A percentile compares a stretch with the other conserved stretches of the same genome.
phyloP scores from a whole-genome alignment of 805 yeast species.

The Candida methanosorbosa region DNA sequence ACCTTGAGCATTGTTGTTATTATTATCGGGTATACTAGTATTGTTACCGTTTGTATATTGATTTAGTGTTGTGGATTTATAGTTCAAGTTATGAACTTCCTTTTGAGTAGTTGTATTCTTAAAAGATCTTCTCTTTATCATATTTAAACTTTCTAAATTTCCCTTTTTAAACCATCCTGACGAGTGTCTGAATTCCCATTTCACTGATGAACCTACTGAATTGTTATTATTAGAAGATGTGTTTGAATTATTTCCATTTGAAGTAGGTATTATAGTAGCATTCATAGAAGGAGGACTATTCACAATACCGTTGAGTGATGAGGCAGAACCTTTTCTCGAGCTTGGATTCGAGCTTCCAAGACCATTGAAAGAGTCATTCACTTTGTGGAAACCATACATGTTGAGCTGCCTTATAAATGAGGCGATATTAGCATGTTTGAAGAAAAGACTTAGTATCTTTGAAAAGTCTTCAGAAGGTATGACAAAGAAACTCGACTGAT shows the following conservation, averaged over 20 bases:
- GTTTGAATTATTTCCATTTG: constrained; percentile 6
- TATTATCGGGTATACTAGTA: too few species aligned
- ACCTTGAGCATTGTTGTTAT: too few species aligned
- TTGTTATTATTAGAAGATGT: constrained; percentile 6
- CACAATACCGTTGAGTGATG: constrained; percentile 2
- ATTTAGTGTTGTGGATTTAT: too few species aligned
- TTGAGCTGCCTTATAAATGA: constrained; percentile 72
- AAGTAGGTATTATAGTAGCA: constrained; percentile 2
- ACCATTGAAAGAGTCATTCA: constrained; percentile 36
- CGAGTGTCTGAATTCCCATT: constrained; percentile 88
- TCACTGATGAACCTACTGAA: constrained; percentile 7
- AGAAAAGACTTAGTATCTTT: constrained; percentile 56
- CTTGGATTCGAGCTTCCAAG: background rate
- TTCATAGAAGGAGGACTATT: background rate
- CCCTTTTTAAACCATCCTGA: constrained; percentile 75
- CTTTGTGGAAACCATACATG: constrained; percentile 79
- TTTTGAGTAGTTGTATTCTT: constrained; percentile 20
- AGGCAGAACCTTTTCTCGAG: background rate
- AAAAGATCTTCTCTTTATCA: constrained; percentile 68
- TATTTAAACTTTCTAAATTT: constrained; percentile 61
- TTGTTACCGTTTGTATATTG: too few species aligned
- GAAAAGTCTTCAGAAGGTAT: constrained; percentile 83
- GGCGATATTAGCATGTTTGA: constrained; percentile 76
- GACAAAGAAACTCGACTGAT: constrained; percentile 63
- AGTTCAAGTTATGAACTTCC: constrained; percentile 20